Conservation (phyloP, 225 moss, liverwort and hornwort species). For the Physcomitrium patens region DNA sequence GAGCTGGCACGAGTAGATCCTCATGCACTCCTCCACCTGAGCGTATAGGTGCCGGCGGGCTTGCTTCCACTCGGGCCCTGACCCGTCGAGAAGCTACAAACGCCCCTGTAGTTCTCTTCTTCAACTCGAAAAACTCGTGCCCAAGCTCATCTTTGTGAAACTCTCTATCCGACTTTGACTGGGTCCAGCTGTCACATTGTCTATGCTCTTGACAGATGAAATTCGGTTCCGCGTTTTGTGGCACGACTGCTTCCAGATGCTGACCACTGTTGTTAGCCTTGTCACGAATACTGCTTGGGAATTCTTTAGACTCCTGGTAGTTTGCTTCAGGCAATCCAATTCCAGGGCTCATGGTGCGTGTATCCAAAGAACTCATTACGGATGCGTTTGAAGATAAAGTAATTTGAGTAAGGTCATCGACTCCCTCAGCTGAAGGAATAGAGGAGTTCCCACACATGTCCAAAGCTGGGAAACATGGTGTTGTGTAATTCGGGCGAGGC, state of each 20-base stretch:
- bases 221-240: constrained; percentile 16
- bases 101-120: not conserved
- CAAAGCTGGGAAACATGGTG: constrained; percentile 30
- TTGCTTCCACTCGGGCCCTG: not conserved
- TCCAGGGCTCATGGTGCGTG: constrained; percentile 19
- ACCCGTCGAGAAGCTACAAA: constrained; percentile 8
- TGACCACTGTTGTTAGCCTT: constrained; percentile 12
- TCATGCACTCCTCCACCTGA: constrained; percentile 30
- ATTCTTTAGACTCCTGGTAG: constrained; percentile 25
- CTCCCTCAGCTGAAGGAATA: constrained; percentile 25
- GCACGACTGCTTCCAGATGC: constrained; percentile 23
- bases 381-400: constrained; percentile 25
- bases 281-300: constrained; percentile 8
- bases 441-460: constrained; percentile 18
- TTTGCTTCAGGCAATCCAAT: constrained; percentile 26
- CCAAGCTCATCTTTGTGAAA: constrained; percentile 17
- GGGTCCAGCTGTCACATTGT: constrained; percentile 25
- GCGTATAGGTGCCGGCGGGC: not conserved
- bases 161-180: constrained; percentile 7
- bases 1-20: constrained; percentile 18
- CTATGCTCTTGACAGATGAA: constrained; percentile 24
- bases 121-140: constrained; percentile 9
- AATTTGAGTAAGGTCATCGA: constrained; percentile 33
- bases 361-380: constrained; percentile 22
- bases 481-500: constrained; percentile 38